Conservation (phyloP, 192 early-diverging fungal genomes). For the Allomyces macrogynus region DNA sequence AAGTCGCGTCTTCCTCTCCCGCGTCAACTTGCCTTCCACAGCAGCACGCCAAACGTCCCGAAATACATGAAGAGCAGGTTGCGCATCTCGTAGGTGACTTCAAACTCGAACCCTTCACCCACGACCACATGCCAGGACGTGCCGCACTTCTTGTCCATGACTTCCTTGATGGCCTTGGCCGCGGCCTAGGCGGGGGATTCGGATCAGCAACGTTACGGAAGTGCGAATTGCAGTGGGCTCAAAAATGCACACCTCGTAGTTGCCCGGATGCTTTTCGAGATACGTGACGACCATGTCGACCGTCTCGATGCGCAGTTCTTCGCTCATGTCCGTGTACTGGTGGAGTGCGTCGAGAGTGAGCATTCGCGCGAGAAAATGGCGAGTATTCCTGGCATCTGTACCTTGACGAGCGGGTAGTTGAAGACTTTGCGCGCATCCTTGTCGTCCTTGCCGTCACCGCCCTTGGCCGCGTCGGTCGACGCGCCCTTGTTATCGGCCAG, state of each 20-base stretch:
- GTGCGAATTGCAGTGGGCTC: background rate
- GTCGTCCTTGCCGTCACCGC: conserved; percentile 19
- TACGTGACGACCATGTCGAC: conserved; percentile 39
- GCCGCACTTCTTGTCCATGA: conserved; percentile 38
- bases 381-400: conserved; percentile 2
- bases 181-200: conserved; percentile 18
- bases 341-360: background rate
- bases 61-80: conserved; percentile 41
- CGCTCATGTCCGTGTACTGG: conserved; percentile 22
- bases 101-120: conserved; percentile 43
- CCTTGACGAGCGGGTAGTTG: conserved; percentile 37
- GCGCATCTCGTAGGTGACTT: conserved; percentile 33
- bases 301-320: conserved; percentile 26
- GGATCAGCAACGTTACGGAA: background rate
- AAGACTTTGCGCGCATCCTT: conserved; percentile 28
- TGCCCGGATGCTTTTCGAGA: conserved; percentile 33
- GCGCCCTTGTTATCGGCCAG: conserved; percentile 11
- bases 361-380: background rate
- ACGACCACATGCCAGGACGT: conserved; percentile 39
- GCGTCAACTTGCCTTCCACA: conserved; percentile 2
- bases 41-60: conserved; percentile 9
- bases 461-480: conserved; percentile 8
- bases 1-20: no score
- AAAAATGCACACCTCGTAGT: conserved; percentile 26
- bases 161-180: conserved; percentile 33